Base-by-base conservation (phyloP, 495 filamentous ascomycete genomes). In the Xylaria bambusicola region DNA sequence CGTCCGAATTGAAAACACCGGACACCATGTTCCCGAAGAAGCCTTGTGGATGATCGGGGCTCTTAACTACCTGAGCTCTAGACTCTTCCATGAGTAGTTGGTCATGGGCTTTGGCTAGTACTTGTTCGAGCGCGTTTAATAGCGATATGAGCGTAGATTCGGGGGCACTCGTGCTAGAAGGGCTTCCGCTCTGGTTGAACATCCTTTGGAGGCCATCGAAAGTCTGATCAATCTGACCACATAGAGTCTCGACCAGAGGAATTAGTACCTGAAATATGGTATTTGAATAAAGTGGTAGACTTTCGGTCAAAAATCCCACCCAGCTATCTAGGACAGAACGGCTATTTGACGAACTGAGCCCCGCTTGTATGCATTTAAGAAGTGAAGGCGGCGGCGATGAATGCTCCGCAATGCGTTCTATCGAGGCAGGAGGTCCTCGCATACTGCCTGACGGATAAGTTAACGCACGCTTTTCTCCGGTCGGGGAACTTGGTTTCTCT, bases 21-120 rank as follows among this genome's bases (percentile, higher is more conserved):
- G 92, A 94, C 1, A 96, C 92, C 90, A 98, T 96, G 64, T 92
- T 97, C 17, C 93, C 92, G 66, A 98, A 97, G 72, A 98, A 96
- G 44, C 93, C 89, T 66, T 94, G 90, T 13, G 86, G 80, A 66
- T 92, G 89, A 62, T 96, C 91, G 36, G 91, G 90, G 56, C 83
- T 89, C 73, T 93, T 96, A 36, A 82, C 74, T 35, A 79, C 74
- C 51, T 85, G 80, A 35, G 74, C 74, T 60, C 86, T 89, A 41
- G 84, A 77, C 72, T 96, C 91, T 61, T 95, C 90, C 38, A 79
- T 74, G 26, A 92, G 73, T 7, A 98, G 80, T 45, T 86, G 87
- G 61, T 96, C 91, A 74, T 99, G 94, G 24, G 89, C 91, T 66
- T 83, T 84, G 29, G 92, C 92, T 57, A 99, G 82, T 40, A 93